Percentiles rank a stretch among this genome's conserved stretches.
Conservation (phyloP, 225 moss, liverwort and hornwort genomes). For the Polytrichum commune region DNA sequence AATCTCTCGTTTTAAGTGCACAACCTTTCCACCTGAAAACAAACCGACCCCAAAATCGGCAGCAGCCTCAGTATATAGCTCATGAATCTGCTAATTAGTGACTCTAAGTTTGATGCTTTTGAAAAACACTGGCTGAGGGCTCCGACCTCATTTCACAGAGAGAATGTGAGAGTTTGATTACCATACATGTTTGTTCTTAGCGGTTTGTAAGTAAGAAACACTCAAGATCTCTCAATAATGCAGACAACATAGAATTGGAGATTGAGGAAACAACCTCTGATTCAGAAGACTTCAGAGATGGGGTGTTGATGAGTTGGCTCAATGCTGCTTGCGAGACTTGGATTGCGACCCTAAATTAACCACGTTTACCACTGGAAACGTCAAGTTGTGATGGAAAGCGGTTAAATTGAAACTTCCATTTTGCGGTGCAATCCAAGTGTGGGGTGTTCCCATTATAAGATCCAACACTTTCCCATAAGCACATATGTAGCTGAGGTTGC, state of each 20-base stretch:
- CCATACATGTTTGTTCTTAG: background rate
- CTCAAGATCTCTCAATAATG: background rate
- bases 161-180: background rate
- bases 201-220: background rate
- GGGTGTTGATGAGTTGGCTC: constrained; percentile 22
- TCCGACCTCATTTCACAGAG: background rate
- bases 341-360: background rate
- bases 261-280: constrained; percentile 31
- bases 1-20: constrained; percentile 50
- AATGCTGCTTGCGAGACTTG: constrained; percentile 19
- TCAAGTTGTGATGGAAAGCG: no score
- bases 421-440: no score
- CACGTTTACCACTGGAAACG: background rate
- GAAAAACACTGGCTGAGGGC: no score
- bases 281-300: constrained; percentile 26
- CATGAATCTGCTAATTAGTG: background rate
- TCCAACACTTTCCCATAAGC: no score
- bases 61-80: background rate
- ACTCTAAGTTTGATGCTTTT: no score
- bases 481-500: no score
- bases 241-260: constrained; percentile 6
- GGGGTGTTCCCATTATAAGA: no score
- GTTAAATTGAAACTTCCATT: no score
- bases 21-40: constrained; percentile 38
- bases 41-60: background rate